Conservation (phyloP, 345 rosid genomes). For the Eucalyptus erythrocorys region DNA sequence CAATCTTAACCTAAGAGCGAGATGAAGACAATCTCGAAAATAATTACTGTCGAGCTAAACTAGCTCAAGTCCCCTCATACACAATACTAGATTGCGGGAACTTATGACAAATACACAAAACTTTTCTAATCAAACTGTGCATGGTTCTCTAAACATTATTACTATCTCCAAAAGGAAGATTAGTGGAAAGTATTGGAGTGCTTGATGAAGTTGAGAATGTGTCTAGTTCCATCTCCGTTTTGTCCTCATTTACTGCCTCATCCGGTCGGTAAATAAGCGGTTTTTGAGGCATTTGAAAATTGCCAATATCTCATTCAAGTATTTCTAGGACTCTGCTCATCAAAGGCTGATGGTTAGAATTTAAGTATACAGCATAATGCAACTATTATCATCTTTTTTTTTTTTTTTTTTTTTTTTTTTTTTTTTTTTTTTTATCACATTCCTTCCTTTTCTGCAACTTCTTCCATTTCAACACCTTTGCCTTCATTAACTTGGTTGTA, state of each 20-base stretch:
- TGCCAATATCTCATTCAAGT: neutral
- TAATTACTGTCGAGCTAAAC: neutral
- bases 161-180: neutral
- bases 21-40: neutral
- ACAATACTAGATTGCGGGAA: neutral
- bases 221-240: neutral
- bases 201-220: neutral
- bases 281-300: neutral
- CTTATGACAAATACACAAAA: neutral
- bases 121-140: neutral
- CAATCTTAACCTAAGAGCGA: neutral
- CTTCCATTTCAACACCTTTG: neutral
- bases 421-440: neutral
- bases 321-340: neutral
- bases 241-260: neutral
- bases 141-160: neutral
- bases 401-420: no score
- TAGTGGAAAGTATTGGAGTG: neutral
- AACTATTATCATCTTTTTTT: neutral
- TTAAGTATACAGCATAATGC: neutral
- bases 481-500: neutral
- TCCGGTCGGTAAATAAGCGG: neutral
- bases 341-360: fast-evolving
- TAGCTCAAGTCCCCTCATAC: neutral
- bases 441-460: neutral